Base-by-base conservation (phyloP, 176 grass and related monocot genomes). In the Zoysia japonica region DNA sequence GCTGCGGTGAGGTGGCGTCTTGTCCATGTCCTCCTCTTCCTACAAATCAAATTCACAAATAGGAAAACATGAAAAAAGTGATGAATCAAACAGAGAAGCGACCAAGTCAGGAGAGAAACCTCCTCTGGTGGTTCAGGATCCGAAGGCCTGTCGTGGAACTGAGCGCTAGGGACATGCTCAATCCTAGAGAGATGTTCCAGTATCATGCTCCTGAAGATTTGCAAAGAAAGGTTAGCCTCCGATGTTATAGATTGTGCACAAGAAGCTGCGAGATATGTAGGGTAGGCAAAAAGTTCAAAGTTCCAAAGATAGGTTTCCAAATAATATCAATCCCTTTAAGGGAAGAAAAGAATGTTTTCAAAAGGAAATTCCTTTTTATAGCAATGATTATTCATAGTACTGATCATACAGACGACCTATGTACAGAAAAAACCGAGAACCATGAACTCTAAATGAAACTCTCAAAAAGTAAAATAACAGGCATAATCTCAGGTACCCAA, bases 111-210 rank as follows among this genome's bases (percentile, higher is more conserved):
- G 48, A 63, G 66, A 67, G 10, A 40, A 78, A 96, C 93, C 93
- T 96, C 83, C 65, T 87, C 84, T 71, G 85, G 90, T 65, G 85
- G 76, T 84, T 90, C 82, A 53, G 93, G 80, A 68, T 97, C 93
- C 77, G 85, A 84, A 28, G 88, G 93, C 28, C 80, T 89, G 67
- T 82, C 70, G 65, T 97, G 91, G 74, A 97, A 97, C 80, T 97
- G 94, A 80, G 88, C 67, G 68, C 83, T 93, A 47, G 94, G 94
- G 81, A 88, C 88, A 86, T 93, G 89, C 62, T 91, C 89, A 65
- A 97, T 86, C 53, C 47, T 83, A 71, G 91, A 97, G 40, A 97
- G 82, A 75, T 91, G 72, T 15, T 91, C 87, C 76, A 93, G 68
- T 71, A 97, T 87, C 86, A 91, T 87, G 47, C 70, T 91, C 86